Conservation (phyloP, 257 asterid genomes). For the Knoxia roxburghii region DNA sequence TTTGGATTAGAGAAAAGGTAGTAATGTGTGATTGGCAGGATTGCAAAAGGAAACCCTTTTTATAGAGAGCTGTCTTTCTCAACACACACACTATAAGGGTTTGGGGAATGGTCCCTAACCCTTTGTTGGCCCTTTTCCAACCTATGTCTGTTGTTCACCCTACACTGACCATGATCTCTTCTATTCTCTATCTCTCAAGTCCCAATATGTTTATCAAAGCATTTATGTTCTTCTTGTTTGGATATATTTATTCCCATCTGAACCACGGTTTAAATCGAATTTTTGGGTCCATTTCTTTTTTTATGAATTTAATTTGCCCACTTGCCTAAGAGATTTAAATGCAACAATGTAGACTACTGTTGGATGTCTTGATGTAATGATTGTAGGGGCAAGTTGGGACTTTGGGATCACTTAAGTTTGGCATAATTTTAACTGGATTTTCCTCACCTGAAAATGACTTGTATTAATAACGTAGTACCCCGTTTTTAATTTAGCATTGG, state of each 20-base stretch:
- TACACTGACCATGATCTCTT: constrained; percentile 41
- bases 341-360: constrained; percentile 12
- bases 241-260: constrained; percentile 29
- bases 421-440: constrained; percentile 1
- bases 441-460: constrained; percentile 10
- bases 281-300: neutral
- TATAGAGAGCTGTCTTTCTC: constrained; percentile 22
- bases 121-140: constrained; percentile 29
- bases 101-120: constrained; percentile 44
- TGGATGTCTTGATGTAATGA: neutral
- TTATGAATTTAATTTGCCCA: constrained; percentile 24
- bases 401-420: constrained; percentile 9
- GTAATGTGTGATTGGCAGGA: constrained; percentile 25
- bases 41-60: constrained; percentile 22
- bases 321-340: constrained; percentile 21
- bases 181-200: constrained; percentile 2
- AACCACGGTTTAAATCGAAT: constrained; percentile 22
- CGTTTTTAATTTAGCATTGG: neutral
- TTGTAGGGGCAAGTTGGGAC: constrained; percentile 11
- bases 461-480: constrained; percentile 5
- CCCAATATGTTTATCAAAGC: constrained; percentile 2
- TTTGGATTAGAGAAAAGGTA: constrained; percentile 39
- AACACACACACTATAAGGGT: constrained; percentile 13
- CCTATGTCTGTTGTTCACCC: constrained; percentile 65
- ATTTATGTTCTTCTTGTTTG: constrained; percentile 34